A percentile compares a stretch with the other conserved stretches of the same genome.
These are phyloP conservation scores for Rhizoclosmatium sp. DNA, from an alignment of 192 early-diverging fungal genomes.

Conservation along the genomic window DNA sequence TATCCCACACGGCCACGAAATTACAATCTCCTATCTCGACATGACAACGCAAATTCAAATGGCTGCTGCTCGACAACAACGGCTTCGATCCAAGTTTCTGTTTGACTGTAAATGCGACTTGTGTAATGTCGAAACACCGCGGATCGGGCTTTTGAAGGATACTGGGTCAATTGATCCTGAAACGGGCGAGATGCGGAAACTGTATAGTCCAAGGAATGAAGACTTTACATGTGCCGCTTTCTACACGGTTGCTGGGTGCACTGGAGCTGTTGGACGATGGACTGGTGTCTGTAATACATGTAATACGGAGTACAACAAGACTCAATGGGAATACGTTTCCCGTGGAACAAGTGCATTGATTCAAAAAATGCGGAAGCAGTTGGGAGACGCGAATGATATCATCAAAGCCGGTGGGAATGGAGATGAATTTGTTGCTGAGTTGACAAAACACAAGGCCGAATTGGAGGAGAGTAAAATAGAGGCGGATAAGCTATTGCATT, in stretches of 20 bases:
- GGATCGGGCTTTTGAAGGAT: background rate
- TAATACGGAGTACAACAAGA: background rate
- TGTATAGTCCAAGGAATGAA: background rate
- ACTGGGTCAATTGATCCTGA: too few species aligned
- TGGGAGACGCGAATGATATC: background rate
- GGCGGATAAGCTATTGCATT: background rate
- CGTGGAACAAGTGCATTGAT: background rate
- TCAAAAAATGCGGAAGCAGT: background rate
- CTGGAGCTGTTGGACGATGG: background rate
- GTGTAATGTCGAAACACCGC: background rate
- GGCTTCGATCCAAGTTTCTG: background rate
- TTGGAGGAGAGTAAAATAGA: background rate
- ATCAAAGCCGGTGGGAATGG: background rate
- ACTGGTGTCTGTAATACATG: conserved; percentile 8
- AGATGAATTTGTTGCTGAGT: background rate
- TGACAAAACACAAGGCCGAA: background rate
- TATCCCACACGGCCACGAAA: conserved; percentile 20
- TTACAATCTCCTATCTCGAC: conserved; percentile 33
- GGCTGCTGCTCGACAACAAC: background rate
- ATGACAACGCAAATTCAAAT: conserved; percentile 4
- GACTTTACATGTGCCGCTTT: conserved; percentile 20
- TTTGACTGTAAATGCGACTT: conserved; percentile 23
- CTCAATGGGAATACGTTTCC: background rate
- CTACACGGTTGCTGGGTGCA: background rate
- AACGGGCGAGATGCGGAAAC: too few species aligned